A percentile compares a stretch with the other conserved stretches of the same genome.
phyloP scores from a whole-genome alignment of 441 rosid species.

The Arabidopsis lyrata region DNA sequence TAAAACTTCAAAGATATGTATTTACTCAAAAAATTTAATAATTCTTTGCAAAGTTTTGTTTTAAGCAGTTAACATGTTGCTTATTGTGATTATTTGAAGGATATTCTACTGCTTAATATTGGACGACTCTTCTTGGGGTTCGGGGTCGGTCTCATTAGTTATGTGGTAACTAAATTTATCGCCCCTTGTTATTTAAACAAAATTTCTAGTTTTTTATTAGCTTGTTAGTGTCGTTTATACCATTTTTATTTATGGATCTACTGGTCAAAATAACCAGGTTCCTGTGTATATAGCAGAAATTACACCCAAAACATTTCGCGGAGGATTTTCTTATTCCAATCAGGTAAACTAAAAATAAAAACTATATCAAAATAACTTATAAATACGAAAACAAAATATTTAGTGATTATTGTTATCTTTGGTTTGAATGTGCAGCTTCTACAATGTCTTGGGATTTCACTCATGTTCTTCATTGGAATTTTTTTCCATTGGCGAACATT shows the following conservation, averaged over 20 bases:
- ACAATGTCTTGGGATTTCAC: constrained; percentile 50
- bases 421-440: constrained; percentile 47
- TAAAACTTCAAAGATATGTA: no score
- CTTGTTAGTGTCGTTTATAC: neutral
- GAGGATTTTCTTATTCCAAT: constrained; percentile 49
- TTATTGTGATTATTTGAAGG: constrained; percentile 34
- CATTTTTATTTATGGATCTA: neutral
- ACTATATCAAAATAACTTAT: neutral
- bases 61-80: neutral
- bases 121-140: constrained; percentile 58
- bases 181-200: neutral
- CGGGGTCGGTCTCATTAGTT: constrained; percentile 54
- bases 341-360: constrained; percentile 40
- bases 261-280: constrained; percentile 45
- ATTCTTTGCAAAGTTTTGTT: neutral
- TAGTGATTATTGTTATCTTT: neutral
- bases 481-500: constrained; percentile 56
- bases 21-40: neutral
- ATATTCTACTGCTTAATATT: constrained; percentile 48
- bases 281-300: constrained; percentile 65
- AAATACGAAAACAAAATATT: neutral
- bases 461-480: constrained; percentile 50
- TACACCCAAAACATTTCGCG: constrained; percentile 56
- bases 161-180: constrained; percentile 47
- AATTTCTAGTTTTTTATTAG: neutral